Evolutionary conservation across 495 filamentous ascomycete genomes (phyloP), one percentile per base, ranked within the genome.

Genomic region (Xylaria venustula): DNA sequence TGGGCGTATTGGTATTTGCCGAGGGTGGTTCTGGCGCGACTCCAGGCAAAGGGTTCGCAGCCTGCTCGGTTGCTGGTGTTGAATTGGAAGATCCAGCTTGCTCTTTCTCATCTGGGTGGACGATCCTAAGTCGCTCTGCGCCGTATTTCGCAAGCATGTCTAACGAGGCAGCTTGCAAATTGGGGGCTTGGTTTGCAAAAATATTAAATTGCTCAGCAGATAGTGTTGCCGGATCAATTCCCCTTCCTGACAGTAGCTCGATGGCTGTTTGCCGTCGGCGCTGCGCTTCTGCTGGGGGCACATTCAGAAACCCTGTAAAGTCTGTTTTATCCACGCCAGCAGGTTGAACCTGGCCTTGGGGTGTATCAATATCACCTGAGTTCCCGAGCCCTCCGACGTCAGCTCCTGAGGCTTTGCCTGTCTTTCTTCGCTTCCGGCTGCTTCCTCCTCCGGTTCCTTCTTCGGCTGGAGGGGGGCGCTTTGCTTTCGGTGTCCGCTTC

Each of bases 191-290:
- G 36, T 82, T 82, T 15, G 76, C 73, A 54, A 82, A 81, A 19
- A 81, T 82, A 45, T 64, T 77, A 45, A 82, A 80, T 36, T 82
- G 79, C n/a, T 82, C 77, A 4, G 67, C 30, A 0, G 78, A 78
- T 2, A 82, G 65, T 0, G 77, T 75, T 17, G 61, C 49, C 2
- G 77, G 77, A 44, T 81, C 75, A 22, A 81, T 66, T 22, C 60
- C 65, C 14, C 52, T 60, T 4, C 67, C 68, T 2, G 9, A 54
- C 9, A 81, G 77, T 0, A 81, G 69, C 5, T 73, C 67, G 36
- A 73, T 71, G 1, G 79, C 79, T 1, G 72, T 73, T 0, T 76
- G 71, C 19, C 61, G 70, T 36, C 79, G 73, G 49, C 79, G 69
- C 34, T 70, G 71, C 0, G 70, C 71, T 61, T 82, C 78, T 19